phyloP scores from a whole-genome alignment of 371 early-diverging fungal genomes.

The Modicella reniformis region DNA sequence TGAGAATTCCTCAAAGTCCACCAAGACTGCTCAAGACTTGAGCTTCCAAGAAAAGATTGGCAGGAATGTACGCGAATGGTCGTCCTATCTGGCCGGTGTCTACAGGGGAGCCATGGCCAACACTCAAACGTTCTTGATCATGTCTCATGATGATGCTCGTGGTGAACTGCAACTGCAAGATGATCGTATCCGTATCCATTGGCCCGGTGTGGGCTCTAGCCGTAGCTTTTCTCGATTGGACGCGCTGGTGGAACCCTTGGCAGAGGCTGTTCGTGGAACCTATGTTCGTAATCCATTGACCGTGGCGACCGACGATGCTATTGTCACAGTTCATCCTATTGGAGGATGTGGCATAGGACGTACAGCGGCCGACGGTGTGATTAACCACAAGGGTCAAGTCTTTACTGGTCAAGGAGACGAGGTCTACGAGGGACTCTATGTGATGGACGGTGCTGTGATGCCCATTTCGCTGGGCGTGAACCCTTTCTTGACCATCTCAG shows the following conservation, averaged over 20 bases:
- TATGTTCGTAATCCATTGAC: conserved; percentile 51
- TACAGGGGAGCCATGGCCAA: conserved; percentile 53
- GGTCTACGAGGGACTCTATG: conserved; percentile 56
- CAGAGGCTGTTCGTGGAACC: conserved; percentile 39
- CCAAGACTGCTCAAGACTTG: conserved; percentile 32
- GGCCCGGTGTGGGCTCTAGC: conserved; percentile 51
- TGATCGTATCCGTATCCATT: conserved; percentile 50
- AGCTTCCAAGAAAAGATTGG: conserved; percentile 34
- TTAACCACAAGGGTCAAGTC: conserved; percentile 58
- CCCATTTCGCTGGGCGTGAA: conserved; percentile 57
- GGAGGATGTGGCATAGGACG: conserved; percentile 53
- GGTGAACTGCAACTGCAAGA: conserved; percentile 48
- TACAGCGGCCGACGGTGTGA: conserved; percentile 46
- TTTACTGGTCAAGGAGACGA: conserved; percentile 46
- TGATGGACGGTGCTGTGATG: conserved; percentile 57
- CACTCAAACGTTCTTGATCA: conserved; percentile 56
- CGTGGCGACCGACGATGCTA: conserved; percentile 42
- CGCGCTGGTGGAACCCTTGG: conserved; percentile 31
- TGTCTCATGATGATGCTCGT: conserved; percentile 57
- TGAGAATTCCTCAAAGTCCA: conserved; percentile 28
- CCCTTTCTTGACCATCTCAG: conserved; percentile 58
- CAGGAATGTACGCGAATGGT: conserved; percentile 40
- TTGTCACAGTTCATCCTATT: conserved; percentile 56
- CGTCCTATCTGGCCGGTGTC: conserved; percentile 44
- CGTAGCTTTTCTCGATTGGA: conserved; percentile 44